Conservation (phyloP, 1,139 yeast species). For the Saccharomyces hybrid region DNA sequence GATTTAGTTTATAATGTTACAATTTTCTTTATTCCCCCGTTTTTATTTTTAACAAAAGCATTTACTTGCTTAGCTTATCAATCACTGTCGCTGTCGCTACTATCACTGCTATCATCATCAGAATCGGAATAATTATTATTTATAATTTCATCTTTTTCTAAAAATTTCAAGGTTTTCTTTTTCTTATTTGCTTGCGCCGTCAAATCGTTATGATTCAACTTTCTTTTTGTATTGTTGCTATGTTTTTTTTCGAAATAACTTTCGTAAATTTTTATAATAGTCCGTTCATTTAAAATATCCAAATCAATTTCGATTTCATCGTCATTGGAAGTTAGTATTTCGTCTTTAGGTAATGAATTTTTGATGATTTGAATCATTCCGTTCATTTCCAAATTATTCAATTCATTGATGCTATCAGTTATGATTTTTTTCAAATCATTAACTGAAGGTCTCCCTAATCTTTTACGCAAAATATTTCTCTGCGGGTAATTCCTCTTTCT, state of each 20-base stretch:
- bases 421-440: slow-evolving; percentile 95
- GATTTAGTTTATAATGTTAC: background rate
- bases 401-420: slow-evolving; percentile 70
- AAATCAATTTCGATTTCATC: slow-evolving; percentile 91
- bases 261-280: slow-evolving; percentile 74
- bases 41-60: background rate
- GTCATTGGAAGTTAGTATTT: slow-evolving; percentile 34
- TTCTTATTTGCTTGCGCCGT: background rate
- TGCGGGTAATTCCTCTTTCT: slow-evolving; percentile 31
- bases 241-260: slow-evolving; percentile 22
- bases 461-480: background rate
- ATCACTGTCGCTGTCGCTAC: background rate
- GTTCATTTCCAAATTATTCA: slow-evolving; percentile 71
- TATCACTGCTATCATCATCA: background rate
- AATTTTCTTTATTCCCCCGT: background rate
- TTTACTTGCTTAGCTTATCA: background rate
- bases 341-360: slow-evolving; percentile 75
- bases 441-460: background rate
- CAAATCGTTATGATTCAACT: background rate
- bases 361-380: slow-evolving; percentile 79
- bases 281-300: slow-evolving; percentile 82
- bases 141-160: background rate
- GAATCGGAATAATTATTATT: background rate
- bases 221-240: background rate
- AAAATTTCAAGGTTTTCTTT: background rate